These are phyloP conservation scores for Obba rivulosa DNA, from an alignment of 768 basidiomycete species.

Conservation along the genomic window DNA sequence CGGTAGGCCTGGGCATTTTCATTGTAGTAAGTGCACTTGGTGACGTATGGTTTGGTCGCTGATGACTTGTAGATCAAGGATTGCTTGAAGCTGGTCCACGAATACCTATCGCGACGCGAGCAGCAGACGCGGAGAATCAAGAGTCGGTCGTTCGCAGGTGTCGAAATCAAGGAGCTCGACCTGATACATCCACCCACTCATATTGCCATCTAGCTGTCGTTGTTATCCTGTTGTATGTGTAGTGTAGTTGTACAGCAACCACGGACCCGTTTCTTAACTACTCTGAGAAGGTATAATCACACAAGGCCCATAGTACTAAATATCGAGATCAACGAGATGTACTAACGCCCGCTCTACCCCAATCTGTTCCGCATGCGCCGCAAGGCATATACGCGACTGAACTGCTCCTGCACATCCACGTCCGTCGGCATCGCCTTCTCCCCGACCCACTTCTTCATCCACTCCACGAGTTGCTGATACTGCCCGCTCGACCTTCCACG, in stretches of 20 bases:
- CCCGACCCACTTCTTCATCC: slow-evolving; percentile 59
- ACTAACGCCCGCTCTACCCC: background rate
- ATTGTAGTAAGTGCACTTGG: slow-evolving; percentile 43
- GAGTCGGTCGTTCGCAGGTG: slow-evolving; percentile 65
- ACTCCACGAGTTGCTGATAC: slow-evolving; percentile 40
- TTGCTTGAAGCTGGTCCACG: slow-evolving; percentile 57
- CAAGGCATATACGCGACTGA: slow-evolving; percentile 1
- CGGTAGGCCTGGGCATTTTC: slow-evolving; percentile 63
- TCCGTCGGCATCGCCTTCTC: slow-evolving; percentile 38
- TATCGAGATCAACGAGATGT: too few relatives aligned
- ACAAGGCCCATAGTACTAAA: too few relatives aligned
- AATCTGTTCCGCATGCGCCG: too few relatives aligned
- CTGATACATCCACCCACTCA: slow-evolving; percentile 35
- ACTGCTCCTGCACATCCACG: slow-evolving; percentile 25
- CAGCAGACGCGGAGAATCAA: slow-evolving; percentile 63
- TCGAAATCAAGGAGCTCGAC: slow-evolving; percentile 64
- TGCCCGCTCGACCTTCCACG: slow-evolving; percentile 18
- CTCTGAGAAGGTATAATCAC: too few relatives aligned
- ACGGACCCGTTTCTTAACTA: too few relatives aligned
- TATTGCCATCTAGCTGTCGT: too few relatives aligned
- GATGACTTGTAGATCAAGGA: slow-evolving; percentile 50
- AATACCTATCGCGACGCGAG: slow-evolving; percentile 68
- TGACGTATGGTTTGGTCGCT: background rate
- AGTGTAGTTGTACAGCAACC: too few relatives aligned
- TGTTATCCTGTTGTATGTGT: too few relatives aligned